These are phyloP conservation scores for Fusarium sp. DNA, from an alignment of 2,329 filamentous ascomycete species.

Conservation along the genomic window DNA sequence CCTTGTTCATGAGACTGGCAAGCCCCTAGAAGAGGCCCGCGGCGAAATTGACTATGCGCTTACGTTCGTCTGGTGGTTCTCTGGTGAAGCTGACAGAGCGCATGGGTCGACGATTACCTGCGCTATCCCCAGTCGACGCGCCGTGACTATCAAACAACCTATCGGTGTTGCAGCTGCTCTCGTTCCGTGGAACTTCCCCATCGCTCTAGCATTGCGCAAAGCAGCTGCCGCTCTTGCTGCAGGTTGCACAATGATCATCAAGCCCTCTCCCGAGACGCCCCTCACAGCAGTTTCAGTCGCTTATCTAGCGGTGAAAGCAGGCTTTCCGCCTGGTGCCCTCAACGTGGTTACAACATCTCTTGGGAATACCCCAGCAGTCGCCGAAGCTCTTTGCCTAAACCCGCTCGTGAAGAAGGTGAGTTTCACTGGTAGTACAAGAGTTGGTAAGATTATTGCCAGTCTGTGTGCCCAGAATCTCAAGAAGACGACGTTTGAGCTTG, in stretches of 20 bases:
- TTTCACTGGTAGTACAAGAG: conserved; percentile 79
- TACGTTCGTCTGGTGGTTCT: conserved; percentile 66
- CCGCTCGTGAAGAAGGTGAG: conserved; percentile 69
- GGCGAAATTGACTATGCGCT: conserved; percentile 66
- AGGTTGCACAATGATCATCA: conserved; percentile 79
- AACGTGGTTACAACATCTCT: conserved; percentile 57
- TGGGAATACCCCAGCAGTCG: conserved; percentile 54
- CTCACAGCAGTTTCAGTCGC: conserved; percentile 75
- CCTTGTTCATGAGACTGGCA: conserved; percentile 62
- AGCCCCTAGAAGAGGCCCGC: conserved; percentile 62
- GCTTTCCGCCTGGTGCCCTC: conserved; percentile 78
- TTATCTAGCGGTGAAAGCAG: conserved; percentile 73
- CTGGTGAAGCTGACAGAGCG: conserved; percentile 54
- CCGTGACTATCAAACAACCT: conserved; percentile 72
- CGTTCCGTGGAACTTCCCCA: conserved; percentile 67
- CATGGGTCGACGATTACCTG: conserved; percentile 67
- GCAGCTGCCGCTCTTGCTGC: conserved; percentile 70
- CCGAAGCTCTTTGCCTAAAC: conserved; percentile 57
- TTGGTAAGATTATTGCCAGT: conserved; percentile 72
- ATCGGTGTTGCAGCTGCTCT: conserved; percentile 48
- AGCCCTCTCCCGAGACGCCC: conserved; percentile 78
- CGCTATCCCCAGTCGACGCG: conserved; percentile 56
- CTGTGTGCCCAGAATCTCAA: conserved; percentile 71
- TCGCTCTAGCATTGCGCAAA: conserved; percentile 60
- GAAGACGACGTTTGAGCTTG: conserved; percentile 73